These are phyloP conservation scores for Cyclotella atomus DNA, from an alignment of 108 stramenopile species.

Conservation along the genomic window DNA sequence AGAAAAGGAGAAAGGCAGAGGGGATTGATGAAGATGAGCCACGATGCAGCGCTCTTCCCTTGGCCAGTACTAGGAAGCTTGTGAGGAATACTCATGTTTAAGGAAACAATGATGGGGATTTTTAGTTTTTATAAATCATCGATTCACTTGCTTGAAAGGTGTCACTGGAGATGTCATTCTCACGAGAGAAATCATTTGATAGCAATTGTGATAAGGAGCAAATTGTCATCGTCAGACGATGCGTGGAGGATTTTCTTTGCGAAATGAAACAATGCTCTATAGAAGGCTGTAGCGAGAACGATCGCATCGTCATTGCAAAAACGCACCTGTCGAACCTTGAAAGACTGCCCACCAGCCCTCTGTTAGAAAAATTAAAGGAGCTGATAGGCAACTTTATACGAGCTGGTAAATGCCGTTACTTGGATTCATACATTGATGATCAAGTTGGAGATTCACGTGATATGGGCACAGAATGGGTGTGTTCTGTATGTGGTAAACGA, in stretches of 20 bases:
- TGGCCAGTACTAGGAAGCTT: too few relatives aligned
- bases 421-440: constrained; percentile 15
- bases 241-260: constrained; percentile 21
- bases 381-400: constrained; percentile 17
- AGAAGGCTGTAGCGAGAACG: constrained; percentile 7
- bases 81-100: too few relatives aligned
- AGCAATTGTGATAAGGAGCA: too few relatives aligned
- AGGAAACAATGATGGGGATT: too few relatives aligned
- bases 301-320: not conserved
- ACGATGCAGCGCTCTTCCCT: too few relatives aligned
- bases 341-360: constrained; percentile 5
- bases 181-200: too few relatives aligned
- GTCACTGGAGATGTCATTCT: too few relatives aligned
- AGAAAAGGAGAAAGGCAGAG: too few relatives aligned
- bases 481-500: constrained; percentile 21
- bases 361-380: constrained; percentile 15
- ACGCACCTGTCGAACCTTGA: not conserved
- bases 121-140: too few relatives aligned
- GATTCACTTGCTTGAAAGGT: too few relatives aligned
- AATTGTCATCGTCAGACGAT: constrained; percentile 15
- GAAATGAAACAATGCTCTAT: constrained; percentile 24
- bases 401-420: constrained; percentile 16
- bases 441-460: constrained; percentile 8
- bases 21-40: too few relatives aligned
- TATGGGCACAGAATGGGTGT: constrained; percentile 9